Evolutionary conservation across 805 yeast species (phyloP).

Genomic region (Metschnikowia dekortorum): DNA sequence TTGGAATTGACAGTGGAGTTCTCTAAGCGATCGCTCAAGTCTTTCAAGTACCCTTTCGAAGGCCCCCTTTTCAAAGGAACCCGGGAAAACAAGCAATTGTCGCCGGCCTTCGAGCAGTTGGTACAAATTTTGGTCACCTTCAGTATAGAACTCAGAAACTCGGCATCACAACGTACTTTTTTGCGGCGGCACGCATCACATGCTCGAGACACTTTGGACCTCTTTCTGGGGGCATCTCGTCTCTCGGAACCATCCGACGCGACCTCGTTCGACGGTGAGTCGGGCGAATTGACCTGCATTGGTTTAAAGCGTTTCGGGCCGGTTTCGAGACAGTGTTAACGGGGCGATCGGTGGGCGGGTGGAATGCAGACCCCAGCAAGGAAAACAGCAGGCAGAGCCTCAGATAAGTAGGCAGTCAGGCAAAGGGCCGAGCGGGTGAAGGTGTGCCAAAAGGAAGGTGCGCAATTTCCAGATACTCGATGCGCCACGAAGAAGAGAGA

Average conservation of each 20-base stretch:
- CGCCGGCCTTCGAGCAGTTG: slow-evolving; percentile 58
- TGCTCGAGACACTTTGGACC: slow-evolving; percentile 74
- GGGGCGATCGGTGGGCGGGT: not conserved
- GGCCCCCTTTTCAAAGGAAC: slow-evolving; percentile 79
- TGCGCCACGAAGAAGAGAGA: not conserved
- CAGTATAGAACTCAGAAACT: slow-evolving; percentile 40
- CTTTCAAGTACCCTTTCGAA: slow-evolving; percentile 61
- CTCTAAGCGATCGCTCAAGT: slow-evolving; percentile 31
- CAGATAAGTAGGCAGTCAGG: not conserved
- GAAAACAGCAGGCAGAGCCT: not conserved
- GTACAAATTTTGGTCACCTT: slow-evolving; percentile 53
- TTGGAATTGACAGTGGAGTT: not conserved
- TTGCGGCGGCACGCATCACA: slow-evolving; percentile 78
- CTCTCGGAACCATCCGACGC: slow-evolving; percentile 1
- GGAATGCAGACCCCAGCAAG: not conserved
- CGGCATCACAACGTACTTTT: slow-evolving; percentile 68
- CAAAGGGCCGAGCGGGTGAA: not conserved
- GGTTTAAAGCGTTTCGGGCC: not conserved
- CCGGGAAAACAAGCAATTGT: slow-evolving; percentile 62
- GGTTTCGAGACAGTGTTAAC: not conserved
- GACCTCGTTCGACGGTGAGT: slow-evolving; percentile 1
- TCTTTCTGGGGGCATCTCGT: slow-evolving; percentile 40
- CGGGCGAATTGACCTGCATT: slow-evolving; percentile 6
- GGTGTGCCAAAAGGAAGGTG: not conserved
- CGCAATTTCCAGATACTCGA: not conserved